phyloP scores from a whole-genome alignment of 768 basidiomycete species.

The Lactarius evosmus region DNA sequence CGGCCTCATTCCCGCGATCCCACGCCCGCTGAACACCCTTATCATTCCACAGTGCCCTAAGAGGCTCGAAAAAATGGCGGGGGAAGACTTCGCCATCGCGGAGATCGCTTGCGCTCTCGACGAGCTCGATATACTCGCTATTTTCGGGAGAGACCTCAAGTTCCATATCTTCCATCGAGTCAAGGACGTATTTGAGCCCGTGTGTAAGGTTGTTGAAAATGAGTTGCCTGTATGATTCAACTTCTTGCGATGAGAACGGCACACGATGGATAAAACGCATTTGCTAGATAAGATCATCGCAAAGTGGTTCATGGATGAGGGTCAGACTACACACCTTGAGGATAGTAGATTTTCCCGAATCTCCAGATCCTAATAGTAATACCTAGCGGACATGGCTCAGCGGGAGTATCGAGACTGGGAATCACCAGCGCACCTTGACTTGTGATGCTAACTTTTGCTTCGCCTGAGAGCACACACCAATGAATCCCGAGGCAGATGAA shows the following conservation, averaged over 20 bases:
- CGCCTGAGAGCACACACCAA: slow-evolving; percentile 14
- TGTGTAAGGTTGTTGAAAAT: slow-evolving; percentile 90
- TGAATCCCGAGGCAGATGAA: not conserved
- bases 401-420: not conserved
- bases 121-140: slow-evolving; percentile 50
- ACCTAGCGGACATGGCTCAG: slow-evolving; percentile 47
- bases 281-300: slow-evolving; percentile 54
- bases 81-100: slow-evolving; percentile 83
- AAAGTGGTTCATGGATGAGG: not conserved
- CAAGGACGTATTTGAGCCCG: slow-evolving; percentile 78
- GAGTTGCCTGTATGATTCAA: slow-evolving; percentile 87
- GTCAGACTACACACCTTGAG: slow-evolving; percentile 55
- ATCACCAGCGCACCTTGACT: slow-evolving; percentile 58
- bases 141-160: slow-evolving; percentile 68
- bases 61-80: slow-evolving; percentile 55
- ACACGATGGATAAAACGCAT: slow-evolving; percentile 94
- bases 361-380: slow-evolving; percentile 87
- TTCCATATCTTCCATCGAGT: slow-evolving; percentile 87
- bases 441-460: slow-evolving; percentile 54
- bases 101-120: slow-evolving; percentile 69
- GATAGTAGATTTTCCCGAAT: slow-evolving; percentile 91
- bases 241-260: slow-evolving; percentile 77
- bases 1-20: slow-evolving; percentile 82
- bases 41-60: slow-evolving; percentile 76
- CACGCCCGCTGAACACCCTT: slow-evolving; percentile 71